Evolutionary conservation across 1,284 basidiomycete genomes (phyloP).

Genomic region (Ustilago nuda): DNA sequence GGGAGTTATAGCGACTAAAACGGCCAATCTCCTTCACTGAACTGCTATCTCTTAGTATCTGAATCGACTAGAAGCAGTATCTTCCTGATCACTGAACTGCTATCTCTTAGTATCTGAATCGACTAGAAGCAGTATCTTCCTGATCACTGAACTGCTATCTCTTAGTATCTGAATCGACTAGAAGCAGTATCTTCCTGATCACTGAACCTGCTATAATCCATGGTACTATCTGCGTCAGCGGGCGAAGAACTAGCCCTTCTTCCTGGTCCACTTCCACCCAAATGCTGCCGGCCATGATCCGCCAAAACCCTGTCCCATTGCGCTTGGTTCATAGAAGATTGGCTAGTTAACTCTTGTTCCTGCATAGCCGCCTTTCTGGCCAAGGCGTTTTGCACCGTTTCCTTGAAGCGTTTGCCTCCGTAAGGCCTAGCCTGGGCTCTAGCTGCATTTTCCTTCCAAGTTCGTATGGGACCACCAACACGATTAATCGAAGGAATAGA

Average conservation of each 20-base stretch:
- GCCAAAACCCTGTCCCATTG: too few species aligned
- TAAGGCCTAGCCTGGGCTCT: too few species aligned
- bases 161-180: not conserved
- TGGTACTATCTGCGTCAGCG: not conserved
- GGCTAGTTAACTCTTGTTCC: too few species aligned
- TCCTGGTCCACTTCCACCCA: not conserved
- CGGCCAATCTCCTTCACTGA: not conserved
- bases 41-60: not conserved
- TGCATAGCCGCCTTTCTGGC: too few species aligned
- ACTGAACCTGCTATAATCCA: not conserved
- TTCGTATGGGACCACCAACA: too few species aligned
- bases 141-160: not conserved
- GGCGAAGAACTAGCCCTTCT: not conserved
- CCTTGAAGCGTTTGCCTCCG: too few species aligned
- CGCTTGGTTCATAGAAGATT: rapidly evolving
- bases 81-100: not conserved
- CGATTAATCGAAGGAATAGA: too few species aligned
- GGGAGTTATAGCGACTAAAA: not conserved
- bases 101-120: too few species aligned
- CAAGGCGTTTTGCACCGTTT: too few species aligned
- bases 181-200: not conserved
- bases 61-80: not conserved
- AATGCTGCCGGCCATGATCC: too few species aligned
- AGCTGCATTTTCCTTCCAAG: too few species aligned
- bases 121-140: too few species aligned